Evolutionary conservation across 352 stramenopile genomes (phyloP).

Genomic region (Blastocystis hominis): DNA sequence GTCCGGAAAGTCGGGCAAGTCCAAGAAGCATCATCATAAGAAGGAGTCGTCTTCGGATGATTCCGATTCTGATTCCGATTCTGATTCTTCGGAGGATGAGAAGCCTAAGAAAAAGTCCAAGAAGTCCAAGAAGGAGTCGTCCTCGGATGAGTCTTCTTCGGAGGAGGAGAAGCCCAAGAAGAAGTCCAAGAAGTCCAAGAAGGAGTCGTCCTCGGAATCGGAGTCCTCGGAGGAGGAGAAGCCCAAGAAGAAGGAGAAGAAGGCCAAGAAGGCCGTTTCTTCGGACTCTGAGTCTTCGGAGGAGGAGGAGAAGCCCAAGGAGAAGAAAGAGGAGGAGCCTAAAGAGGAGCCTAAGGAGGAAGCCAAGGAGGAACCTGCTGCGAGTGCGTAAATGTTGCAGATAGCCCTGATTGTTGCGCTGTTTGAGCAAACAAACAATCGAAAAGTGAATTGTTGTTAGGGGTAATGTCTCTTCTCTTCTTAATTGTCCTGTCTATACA

Average conservation of each 20-base stretch:
- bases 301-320: neutral
- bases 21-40: neutral
- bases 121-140: slow-evolving; percentile 35
- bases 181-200: slow-evolving; percentile 38
- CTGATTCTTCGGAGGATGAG: slow-evolving; percentile 7
- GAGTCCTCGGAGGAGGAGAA: slow-evolving; percentile 21
- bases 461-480: neutral
- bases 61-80: neutral
- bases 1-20: neutral
- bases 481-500: slow-evolving; percentile 53
- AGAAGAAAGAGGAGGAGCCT: neutral
- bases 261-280: slow-evolving; percentile 15
- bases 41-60: slow-evolving; percentile 1
- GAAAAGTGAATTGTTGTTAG: slow-evolving; percentile 14
- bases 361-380: neutral
- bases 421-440: neutral
- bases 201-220: neutral
- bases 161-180: slow-evolving; percentile 51
- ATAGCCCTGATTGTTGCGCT: neutral
- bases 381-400: neutral
- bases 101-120: slow-evolving; percentile 49
- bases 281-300: neutral
- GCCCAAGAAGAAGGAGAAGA: slow-evolving; percentile 17
- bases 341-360: neutral
- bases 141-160: neutral